Evolutionary conservation across 306 rosid genomes (phyloP), one percentile per base, ranked within the genome.

Genomic region (Cicer pinnatifidum): DNA sequence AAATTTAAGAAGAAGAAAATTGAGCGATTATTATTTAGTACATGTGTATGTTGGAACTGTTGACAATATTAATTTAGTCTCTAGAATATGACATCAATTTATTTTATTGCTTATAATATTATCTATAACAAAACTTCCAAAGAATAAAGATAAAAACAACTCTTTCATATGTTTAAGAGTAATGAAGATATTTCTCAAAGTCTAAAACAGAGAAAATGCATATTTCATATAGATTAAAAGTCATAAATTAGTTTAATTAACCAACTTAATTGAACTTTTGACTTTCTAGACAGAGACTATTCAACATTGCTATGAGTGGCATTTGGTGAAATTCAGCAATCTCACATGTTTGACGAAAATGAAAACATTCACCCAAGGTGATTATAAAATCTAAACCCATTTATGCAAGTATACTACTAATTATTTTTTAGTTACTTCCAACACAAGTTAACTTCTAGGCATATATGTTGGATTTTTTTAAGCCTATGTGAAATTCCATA

Each of bases 281-380:
- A 81, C 80, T 81, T 81, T 81, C 10, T 10, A 68, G 41, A 45
- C 56, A 71, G 45, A 17, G 44, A 46, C 64, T 37, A n/a, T 35
- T 20, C 8, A 65, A 39, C 9, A 57, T 71, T 66, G 69, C 16
- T 23, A 64, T 45, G 35, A 33, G 73, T 67, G 82, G 66, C 69
- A 82, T 77, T 82, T 82, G 82, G 71, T 71, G 6, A 6, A 56
- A 9, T 63, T 66, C 12, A 38, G 33, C 51, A 35, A 50, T 75
- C 1, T 38, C 47, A 70, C 70, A 53, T 53, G 81, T 76, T 81
- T 81, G 78, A 76, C 47, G 39, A 75, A 62, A 76, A 63, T 46
- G 12, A 62, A 64, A 53, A 17, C 41, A 53, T 44, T 44, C 38
- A 39, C n/a, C 43, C 6, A 8, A 3, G 1, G 35, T 8, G 12